Base-by-base conservation (phyloP, 257 asterid species). In the Fraxinus quadrangulata region DNA sequence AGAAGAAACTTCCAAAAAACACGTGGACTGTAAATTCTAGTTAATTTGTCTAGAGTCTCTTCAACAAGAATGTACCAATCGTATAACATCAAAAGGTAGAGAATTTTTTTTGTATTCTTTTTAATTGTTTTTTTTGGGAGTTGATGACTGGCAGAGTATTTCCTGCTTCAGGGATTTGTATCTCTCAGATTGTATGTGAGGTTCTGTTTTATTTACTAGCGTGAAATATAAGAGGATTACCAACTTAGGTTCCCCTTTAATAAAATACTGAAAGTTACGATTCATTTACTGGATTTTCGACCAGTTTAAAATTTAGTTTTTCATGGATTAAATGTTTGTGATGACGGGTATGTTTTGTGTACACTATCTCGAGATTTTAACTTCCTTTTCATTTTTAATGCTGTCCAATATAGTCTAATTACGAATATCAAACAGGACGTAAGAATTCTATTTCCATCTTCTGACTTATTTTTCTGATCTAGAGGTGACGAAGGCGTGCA, bases 151-250 rank as follows among this genome's bases (percentile, higher is more conserved):
- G 87, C 83, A 34, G 74, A 81, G 83, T 79, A 80, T 81, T 78
- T 65, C 61, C 30, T 61, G 23, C 69, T 79, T 67, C 78, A 78
- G 86, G 86, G 91, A 85, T 83, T 70, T 81, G 84, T 83, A 75
- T 72, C 82, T 76, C 87, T 83, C 82, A 80, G 86, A 77, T 77
- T 90, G 87, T 86, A 81, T 88, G 96, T 81, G 91, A 85, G 89
- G 68, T 85, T 83, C 77, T 85, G 87, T 79, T 84, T 89, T 49
- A 40, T 89, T 87, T 86, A 36, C 70, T 89, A 86, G 92, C 76
- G 87, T 84, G 89, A 79, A 86, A 86, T 81, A 81, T 81, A 83
- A 87, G 77, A 79, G 89, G 90, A 89, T 82, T 83, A 77, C 24
- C 23, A 2, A 80, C 88, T 72, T 68, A 73, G 89, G 85, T 74